phyloP scores from a whole-genome alignment of 768 basidiomycete species.

The Agaricus subrufescens region DNA sequence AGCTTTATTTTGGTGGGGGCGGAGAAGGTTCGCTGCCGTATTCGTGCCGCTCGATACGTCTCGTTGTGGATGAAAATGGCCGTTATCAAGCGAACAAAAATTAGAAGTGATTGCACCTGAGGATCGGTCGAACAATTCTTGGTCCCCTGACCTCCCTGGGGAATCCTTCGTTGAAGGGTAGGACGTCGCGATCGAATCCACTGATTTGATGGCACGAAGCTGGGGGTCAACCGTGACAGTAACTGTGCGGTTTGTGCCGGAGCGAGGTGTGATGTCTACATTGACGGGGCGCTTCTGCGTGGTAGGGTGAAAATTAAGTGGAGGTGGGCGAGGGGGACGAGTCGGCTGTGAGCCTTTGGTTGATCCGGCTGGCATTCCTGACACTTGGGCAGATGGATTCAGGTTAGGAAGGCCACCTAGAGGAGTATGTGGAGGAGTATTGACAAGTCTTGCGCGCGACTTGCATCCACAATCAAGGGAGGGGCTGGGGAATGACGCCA shows the following conservation, averaged over 20 bases:
- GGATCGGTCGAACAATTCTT: background rate
- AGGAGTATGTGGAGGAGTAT: slow-evolving; percentile 19
- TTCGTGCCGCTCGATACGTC: background rate
- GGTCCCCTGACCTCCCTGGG: background rate
- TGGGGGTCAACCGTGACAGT: slow-evolving; percentile 1
- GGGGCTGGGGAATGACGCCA: background rate
- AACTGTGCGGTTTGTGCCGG: background rate
- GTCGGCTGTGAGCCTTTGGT: slow-evolving; percentile 14
- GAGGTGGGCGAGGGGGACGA: slow-evolving; percentile 15
- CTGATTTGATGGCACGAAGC: background rate
- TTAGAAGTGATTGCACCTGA: background rate
- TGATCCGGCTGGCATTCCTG: slow-evolving; percentile 9
- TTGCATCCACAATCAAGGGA: background rate
- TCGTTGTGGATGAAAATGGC: background rate
- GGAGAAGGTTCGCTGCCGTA: background rate
- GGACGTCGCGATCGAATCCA: background rate
- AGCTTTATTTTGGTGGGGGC: background rate
- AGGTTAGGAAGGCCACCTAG: slow-evolving; percentile 20
- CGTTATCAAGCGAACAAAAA: background rate
- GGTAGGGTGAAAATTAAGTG: background rate
- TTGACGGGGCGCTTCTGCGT: slow-evolving; percentile 5
- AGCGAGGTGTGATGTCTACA: slow-evolving; percentile 2
- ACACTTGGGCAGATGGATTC: slow-evolving; percentile 11
- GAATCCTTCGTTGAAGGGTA: background rate
- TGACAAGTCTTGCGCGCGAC: slow-evolving; percentile 6